Conservation (phyloP, 1,284 basidiomycete species). For the Ganoderma lingzhi region DNA sequence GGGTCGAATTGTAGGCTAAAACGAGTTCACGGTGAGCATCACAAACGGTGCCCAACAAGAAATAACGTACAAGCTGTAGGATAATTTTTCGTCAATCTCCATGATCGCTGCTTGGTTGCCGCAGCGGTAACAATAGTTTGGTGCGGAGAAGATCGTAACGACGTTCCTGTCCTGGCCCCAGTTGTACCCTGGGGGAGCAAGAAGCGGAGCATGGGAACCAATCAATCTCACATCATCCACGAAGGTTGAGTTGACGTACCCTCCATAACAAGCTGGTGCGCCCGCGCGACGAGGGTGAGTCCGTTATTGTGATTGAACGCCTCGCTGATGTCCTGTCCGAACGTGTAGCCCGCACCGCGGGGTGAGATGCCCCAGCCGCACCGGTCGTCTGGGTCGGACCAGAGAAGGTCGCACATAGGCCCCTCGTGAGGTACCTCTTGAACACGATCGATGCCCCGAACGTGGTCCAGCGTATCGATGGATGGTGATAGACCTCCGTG, state of each 20-base stretch:
- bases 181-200: slow-evolving; percentile 70
- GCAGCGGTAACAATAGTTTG: slow-evolving; percentile 99
- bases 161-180: slow-evolving; percentile 99
- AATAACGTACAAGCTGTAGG: slow-evolving; percentile 85
- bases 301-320: slow-evolving; percentile 99
- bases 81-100: slow-evolving; percentile 99
- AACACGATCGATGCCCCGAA: slow-evolving; percentile 97
- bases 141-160: slow-evolving; percentile 99
- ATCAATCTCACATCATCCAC: slow-evolving; percentile 24
- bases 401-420: slow-evolving; percentile 98
- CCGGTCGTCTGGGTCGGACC: slow-evolving; percentile 99
- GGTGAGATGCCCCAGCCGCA: slow-evolving; percentile 99
- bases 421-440: slow-evolving; percentile 99
- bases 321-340: slow-evolving; percentile 98
- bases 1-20: slow-evolving; percentile 98
- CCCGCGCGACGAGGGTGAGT: slow-evolving; percentile 93
- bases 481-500: slow-evolving; percentile 99
- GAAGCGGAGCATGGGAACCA: background rate
- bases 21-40: slow-evolving; percentile 9
- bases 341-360: slow-evolving; percentile 98
- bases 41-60: slow-evolving; percentile 13
- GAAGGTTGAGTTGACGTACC: slow-evolving; percentile 57
- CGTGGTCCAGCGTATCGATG: slow-evolving; percentile 99
- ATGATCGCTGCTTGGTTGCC: slow-evolving; percentile 99
- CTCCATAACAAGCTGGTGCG: slow-evolving; percentile 99